These are phyloP conservation scores for Ophiosphaerella herpotricha DNA, from an alignment of 2,329 filamentous ascomycete genomes.

Conservation along the genomic window DNA sequence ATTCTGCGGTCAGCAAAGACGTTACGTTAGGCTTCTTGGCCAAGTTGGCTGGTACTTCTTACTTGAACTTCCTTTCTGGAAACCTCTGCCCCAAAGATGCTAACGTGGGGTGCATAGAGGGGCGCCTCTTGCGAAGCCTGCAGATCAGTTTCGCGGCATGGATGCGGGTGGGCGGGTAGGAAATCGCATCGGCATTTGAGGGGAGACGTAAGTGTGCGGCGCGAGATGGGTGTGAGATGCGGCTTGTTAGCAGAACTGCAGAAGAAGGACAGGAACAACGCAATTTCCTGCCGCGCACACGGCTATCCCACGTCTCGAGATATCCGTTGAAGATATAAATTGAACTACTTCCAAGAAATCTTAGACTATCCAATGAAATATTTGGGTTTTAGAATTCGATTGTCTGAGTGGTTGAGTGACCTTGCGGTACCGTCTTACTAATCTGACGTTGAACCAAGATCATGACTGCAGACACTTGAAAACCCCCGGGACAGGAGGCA, in stretches of 20 bases:
- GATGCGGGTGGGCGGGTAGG: not conserved
- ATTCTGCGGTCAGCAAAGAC: not conserved
- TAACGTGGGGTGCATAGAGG: not conserved
- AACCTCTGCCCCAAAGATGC: not conserved
- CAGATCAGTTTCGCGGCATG: not conserved
- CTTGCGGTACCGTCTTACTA: too few species aligned
- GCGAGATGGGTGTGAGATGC: not conserved
- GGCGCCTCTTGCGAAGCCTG: conserved; percentile 1
- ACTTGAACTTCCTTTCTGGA: not conserved
- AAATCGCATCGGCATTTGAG: not conserved
- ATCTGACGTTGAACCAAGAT: too few species aligned
- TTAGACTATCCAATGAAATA: too few species aligned
- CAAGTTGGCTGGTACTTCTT: conserved; percentile 2
- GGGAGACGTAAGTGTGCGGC: not conserved
- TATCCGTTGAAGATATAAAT: too few species aligned
- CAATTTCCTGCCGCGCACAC: not conserved
- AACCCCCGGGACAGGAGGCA: too few species aligned
- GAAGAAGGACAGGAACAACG: not conserved
- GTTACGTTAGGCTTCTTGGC: conserved; percentile 1
- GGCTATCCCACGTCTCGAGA: too few species aligned
- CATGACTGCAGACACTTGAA: too few species aligned
- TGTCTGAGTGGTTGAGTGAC: too few species aligned
- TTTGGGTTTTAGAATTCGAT: too few species aligned
- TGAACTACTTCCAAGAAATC: too few species aligned
- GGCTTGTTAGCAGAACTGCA: not conserved